Percentiles rank a stretch among this genome's conserved stretches.
These are phyloP conservation scores for Nakazawaea ishiwadae DNA, from an alignment of 805 yeast species.

Conservation along the genomic window DNA sequence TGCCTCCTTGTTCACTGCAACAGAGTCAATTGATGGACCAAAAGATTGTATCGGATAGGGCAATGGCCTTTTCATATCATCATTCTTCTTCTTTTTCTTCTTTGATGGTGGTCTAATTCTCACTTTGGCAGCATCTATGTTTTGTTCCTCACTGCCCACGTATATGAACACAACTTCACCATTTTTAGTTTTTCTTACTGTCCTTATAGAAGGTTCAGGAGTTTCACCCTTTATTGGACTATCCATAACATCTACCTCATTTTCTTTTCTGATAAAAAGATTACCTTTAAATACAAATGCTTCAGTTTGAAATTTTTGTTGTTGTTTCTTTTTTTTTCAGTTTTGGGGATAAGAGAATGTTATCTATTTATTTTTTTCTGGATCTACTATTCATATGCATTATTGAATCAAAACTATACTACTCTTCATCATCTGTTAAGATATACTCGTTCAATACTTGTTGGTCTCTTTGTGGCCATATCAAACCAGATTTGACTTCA, in stretches of 20 bases:
- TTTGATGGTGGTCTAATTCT: background rate
- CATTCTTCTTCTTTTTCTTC: background rate
- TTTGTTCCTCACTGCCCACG: background rate
- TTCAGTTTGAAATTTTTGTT: too few relatives aligned
- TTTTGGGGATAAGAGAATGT: too few relatives aligned
- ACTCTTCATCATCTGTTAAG: conserved; percentile 19
- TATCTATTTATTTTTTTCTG: too few relatives aligned
- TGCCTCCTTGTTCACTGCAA: too few relatives aligned
- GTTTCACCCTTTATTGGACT: too few relatives aligned
- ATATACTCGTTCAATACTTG: conserved; percentile 24
- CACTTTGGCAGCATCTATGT: background rate
- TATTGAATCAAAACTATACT: too few relatives aligned
- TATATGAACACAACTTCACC: background rate
- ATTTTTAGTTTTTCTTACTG: background rate
- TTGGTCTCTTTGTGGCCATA: conserved; percentile 25
- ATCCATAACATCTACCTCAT: too few relatives aligned
- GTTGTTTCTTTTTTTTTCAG: too few relatives aligned
- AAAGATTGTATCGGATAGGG: background rate
- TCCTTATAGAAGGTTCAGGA: background rate
- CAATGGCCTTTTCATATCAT: background rate
- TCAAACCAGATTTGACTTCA: conserved; percentile 21
- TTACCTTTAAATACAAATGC: too few relatives aligned
- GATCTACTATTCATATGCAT: too few relatives aligned
- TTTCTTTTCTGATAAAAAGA: too few relatives aligned
- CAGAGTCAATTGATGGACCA: too few relatives aligned